Percentiles rank a stretch among this genome's conserved stretches.
phyloP scores from a whole-genome alignment of 1,139 yeast genomes.

The Zygosaccharomyces sapae region DNA sequence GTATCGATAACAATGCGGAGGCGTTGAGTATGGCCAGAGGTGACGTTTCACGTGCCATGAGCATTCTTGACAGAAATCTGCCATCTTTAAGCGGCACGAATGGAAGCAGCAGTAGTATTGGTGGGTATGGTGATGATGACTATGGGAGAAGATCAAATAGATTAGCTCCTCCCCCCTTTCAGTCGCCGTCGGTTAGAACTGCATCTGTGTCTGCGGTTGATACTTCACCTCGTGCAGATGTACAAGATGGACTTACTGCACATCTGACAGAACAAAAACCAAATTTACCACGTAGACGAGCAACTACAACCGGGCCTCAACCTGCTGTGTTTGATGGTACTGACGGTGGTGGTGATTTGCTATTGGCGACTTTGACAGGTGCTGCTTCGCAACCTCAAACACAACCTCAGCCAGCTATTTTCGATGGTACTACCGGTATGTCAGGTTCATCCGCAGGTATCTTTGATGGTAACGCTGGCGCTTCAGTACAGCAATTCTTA shows the following conservation, averaged over 20 bases:
- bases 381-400: slow-evolving; percentile 5
- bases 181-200: slow-evolving; percentile 15
- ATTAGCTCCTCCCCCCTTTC: slow-evolving; percentile 3
- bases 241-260: too few relatives aligned
- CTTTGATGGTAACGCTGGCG: slow-evolving; percentile 29
- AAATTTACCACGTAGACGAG: slow-evolving; percentile 24
- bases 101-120: slow-evolving; percentile 7
- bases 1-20: slow-evolving; percentile 35
- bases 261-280: slow-evolving; percentile 15
- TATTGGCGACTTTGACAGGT: slow-evolving; percentile 11
- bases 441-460: slow-evolving; percentile 19
- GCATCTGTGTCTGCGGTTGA: slow-evolving; percentile 16
- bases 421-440: slow-evolving; percentile 23
- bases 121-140: neutral
- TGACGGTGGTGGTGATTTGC: slow-evolving; percentile 8
- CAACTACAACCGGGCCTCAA: slow-evolving; percentile 21
- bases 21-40: slow-evolving; percentile 36
- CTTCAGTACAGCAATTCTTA: slow-evolving; percentile 30
- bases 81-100: slow-evolving; percentile 6
- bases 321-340: slow-evolving; percentile 36
- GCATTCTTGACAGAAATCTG: slow-evolving; percentile 23
- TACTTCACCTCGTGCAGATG: slow-evolving; percentile 19
- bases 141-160: neutral
- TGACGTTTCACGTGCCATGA: slow-evolving; percentile 32
- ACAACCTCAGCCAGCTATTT: slow-evolving; percentile 20